Evolutionary conservation across 2,329 filamentous ascomycete species (phyloP), one percentile per base, ranked within the genome.

Genomic region (Pseudogymnoascus sp.): DNA sequence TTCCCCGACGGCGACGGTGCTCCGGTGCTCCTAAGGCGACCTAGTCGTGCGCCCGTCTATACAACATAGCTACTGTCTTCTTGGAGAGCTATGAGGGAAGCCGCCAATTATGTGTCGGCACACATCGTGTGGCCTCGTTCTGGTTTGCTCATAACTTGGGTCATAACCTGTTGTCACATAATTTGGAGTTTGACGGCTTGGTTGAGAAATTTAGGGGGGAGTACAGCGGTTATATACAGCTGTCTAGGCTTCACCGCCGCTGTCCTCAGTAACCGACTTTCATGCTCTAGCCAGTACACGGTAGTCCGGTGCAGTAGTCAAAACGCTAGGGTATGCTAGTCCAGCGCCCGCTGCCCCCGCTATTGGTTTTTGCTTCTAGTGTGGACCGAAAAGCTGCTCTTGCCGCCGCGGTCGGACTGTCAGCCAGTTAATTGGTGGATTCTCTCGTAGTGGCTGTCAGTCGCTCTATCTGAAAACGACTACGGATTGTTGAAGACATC

Each of bases 21-120:
- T 33, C 50, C n/a, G 50, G 25, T 56, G 44, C 21, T 50, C 50
- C 50, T 16, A 50, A 50, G 28, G 50, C 25, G 25, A 56, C 50
- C 50, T 56, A 33, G n/a, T 11, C 28, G 28, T 18, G 50, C 50
- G 50, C 50, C 50, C n/a, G 25, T 56, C 50, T 16, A 16, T 56
- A 31, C 28, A 56, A 56, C 50, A 56, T 18, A 18, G 50, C 25
- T 56, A 33, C 25, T 56, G 25, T 56, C 50, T 56, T 25, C 25
- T 56, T 56, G n/a, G 50, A 56, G 50, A 56, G 28, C 50, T 33
- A 56, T 56, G 50, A 56, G 50, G 47, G 50, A 56, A 33, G 25
- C 50, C 50, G 50, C 50, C 50, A 33, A 18, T 56, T 18, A 56
- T 56, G 50, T 18, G 12, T 33, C 10, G 50, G 50, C 50, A 12